Conservation (phyloP, 176 grass and related monocot genomes). For the Canna indica region DNA sequence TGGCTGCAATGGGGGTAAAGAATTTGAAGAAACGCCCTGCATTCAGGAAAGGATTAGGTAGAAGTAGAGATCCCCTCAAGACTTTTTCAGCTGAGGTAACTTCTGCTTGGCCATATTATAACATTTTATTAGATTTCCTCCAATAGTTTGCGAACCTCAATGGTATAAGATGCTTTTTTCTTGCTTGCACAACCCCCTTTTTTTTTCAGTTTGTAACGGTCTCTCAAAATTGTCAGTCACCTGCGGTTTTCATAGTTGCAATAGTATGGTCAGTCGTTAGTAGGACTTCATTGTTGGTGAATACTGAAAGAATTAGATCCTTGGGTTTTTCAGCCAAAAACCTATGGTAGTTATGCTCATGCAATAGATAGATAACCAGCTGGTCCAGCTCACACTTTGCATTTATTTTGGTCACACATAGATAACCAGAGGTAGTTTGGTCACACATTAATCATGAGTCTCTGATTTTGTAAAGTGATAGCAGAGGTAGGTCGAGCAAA, state of each 20-base stretch:
- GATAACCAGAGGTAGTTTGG: neutral
- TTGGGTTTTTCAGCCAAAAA: neutral
- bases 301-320: neutral
- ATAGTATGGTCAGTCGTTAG: neutral
- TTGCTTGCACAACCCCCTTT: neutral
- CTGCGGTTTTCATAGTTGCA: neutral
- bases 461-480: neutral
- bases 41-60: constrained; percentile 64
- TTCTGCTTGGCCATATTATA: neutral
- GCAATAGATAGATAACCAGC: no score
- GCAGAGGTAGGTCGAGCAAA: neutral
- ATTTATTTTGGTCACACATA: no score
- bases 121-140: neutral
- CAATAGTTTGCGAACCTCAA: neutral
- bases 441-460: neutral
- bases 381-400: no score
- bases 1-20: constrained; percentile 72
- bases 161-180: neutral
- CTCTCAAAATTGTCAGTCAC: neutral
- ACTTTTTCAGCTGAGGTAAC: constrained; percentile 83
- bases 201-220: neutral
- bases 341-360: no score
- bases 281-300: neutral
- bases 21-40: constrained; percentile 32
- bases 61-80: constrained; percentile 74